Conservation (phyloP, 192 early-diverging fungal species). For the Backusella tarrabulga region DNA sequence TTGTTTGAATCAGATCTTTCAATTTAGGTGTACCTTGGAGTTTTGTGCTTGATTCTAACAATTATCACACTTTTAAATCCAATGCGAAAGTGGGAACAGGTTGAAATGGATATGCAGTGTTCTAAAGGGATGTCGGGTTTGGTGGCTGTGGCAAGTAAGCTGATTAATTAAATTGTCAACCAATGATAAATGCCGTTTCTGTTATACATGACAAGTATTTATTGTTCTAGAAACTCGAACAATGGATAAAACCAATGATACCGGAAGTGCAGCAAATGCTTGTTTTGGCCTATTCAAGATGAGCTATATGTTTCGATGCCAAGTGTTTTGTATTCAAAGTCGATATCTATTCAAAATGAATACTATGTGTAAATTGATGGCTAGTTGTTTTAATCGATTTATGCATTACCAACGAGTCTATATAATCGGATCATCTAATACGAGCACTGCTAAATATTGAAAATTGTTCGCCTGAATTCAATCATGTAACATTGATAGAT, state of each 20-base stretch:
- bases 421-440: conserved; percentile 49
- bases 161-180: conserved; percentile 44
- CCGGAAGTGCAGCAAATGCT: conserved; percentile 86
- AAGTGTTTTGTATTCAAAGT: conserved; percentile 84
- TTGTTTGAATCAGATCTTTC: conserved; percentile 77
- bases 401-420: conserved; percentile 46
- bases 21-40: conserved; percentile 95
- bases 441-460: conserved; percentile 55
- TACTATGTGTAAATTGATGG: neutral
- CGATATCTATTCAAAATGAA: conserved; percentile 57
- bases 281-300: conserved; percentile 95
- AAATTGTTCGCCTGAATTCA: conserved; percentile 58
- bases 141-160: conserved; percentile 24
- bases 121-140: conserved; percentile 34
- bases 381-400: neutral
- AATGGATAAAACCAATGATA: conserved; percentile 83
- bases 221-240: conserved; percentile 89
- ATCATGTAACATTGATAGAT: conserved; percentile 53
- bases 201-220: conserved; percentile 24
- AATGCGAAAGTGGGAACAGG: conserved; percentile 66
- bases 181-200: neutral
- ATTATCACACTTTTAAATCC: conserved; percentile 85
- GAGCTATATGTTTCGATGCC: conserved; percentile 85
- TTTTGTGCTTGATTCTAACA: conserved; percentile 95
- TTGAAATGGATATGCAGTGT: conserved; percentile 53